Conservation (phyloP, 495 filamentous ascomycete species). For the Talaromyces liani region DNA sequence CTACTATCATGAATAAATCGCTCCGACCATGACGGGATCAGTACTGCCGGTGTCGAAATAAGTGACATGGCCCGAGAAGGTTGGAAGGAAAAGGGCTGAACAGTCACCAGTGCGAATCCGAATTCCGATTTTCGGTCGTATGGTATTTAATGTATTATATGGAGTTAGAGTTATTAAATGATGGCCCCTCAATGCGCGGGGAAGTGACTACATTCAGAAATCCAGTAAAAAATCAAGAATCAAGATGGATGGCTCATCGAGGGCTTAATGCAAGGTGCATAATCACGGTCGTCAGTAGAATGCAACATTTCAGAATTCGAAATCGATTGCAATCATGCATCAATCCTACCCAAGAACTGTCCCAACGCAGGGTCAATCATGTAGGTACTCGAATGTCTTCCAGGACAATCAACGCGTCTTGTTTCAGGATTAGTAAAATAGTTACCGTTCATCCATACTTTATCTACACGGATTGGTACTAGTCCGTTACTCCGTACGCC, state of each 20-base stretch:
- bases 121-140: neutral
- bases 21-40: neutral
- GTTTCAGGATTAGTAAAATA: neutral
- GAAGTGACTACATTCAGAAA: neutral
- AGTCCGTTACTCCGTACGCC: neutral
- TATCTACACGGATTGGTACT: neutral
- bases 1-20: neutral
- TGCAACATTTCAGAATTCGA: conserved; percentile 1
- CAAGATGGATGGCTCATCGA: neutral
- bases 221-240: neutral
- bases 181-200: neutral
- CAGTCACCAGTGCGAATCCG: neutral
- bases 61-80: neutral
- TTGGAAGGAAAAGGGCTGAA: neutral
- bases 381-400: neutral
- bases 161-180: neutral
- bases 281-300: neutral
- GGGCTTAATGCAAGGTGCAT: neutral
- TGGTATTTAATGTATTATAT: neutral
- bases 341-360: neutral
- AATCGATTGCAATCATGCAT: neutral
- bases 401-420: neutral
- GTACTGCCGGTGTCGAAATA: neutral
- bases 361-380: neutral
- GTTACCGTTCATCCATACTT: neutral